Percentiles rank a stretch among this genome's conserved stretches.
Evolutionary conservation across 345 rosid genomes (phyloP).

Genomic region (Ailanthus altissimus): DNA sequence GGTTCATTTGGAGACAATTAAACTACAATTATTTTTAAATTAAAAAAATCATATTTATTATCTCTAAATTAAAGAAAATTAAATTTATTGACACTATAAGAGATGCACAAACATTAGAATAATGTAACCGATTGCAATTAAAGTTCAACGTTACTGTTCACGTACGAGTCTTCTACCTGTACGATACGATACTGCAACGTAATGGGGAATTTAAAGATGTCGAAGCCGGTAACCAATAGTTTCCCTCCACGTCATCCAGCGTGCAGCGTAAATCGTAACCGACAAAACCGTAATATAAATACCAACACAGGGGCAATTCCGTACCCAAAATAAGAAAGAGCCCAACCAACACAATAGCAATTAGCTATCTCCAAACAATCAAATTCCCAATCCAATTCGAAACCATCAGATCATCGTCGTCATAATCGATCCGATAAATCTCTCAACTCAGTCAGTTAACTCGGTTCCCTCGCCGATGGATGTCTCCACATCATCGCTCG

Average conservation of each 20-base stretch:
- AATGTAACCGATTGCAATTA: too few relatives aligned
- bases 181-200: too few relatives aligned
- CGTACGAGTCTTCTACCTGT: too few relatives aligned
- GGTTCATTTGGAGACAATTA: too few relatives aligned
- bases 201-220: neutral
- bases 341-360: neutral
- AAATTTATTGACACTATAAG: too few relatives aligned
- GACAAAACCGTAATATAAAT: slow-evolving; percentile 7
- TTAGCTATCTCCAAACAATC: neutral
- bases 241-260: slow-evolving; percentile 12
- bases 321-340: neutral
- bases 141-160: too few relatives aligned
- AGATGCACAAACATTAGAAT: too few relatives aligned
- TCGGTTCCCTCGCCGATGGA: slow-evolving; percentile 30
- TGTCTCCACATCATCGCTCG: slow-evolving; percentile 33
- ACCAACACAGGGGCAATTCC: neutral
- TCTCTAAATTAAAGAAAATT: too few relatives aligned
- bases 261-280: neutral
- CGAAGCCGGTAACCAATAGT: neutral
- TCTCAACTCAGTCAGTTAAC: slow-evolving; percentile 17
- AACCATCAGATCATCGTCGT: neutral
- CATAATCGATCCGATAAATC: neutral
- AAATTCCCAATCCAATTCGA: neutral
- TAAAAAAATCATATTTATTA: too few relatives aligned
- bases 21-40: too few relatives aligned